Conservation (phyloP, 768 basidiomycete species). For the Leccinum arenicola region DNA sequence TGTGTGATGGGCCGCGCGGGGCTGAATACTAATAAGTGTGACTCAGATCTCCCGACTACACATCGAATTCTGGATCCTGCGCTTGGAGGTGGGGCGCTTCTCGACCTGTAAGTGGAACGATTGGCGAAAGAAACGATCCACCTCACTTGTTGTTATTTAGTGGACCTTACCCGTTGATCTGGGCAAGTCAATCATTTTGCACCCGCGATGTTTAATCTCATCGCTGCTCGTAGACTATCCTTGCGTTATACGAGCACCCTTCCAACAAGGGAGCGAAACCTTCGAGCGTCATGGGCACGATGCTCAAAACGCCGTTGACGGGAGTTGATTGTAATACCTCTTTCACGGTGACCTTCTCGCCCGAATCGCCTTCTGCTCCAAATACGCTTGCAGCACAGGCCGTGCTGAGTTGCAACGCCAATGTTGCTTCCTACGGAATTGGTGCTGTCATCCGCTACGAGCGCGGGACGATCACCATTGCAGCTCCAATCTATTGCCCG, state of each 20-base stretch:
- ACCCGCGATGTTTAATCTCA: slow-evolving; percentile 10
- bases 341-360: slow-evolving; percentile 67
- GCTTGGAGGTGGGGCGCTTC: slow-evolving; percentile 78
- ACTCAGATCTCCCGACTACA: slow-evolving; percentile 58
- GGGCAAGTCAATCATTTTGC: slow-evolving; percentile 43
- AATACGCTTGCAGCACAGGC: slow-evolving; percentile 64
- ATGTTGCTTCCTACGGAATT: slow-evolving; percentile 41
- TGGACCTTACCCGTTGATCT: slow-evolving; percentile 79
- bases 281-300: slow-evolving; percentile 58
- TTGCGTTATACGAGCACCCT: slow-evolving; percentile 77
- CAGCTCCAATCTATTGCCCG: slow-evolving; percentile 65
- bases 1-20: not conserved
- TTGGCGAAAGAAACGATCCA: not conserved
- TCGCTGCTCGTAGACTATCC: slow-evolving; percentile 55
- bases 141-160: slow-evolving; percentile 34
- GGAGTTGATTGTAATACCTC: slow-evolving; percentile 77
- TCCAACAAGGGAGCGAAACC: slow-evolving; percentile 61
- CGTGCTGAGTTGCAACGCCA: slow-evolving; percentile 68
- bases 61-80: slow-evolving; percentile 77
- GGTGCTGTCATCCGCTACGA: slow-evolving; percentile 74
- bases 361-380: slow-evolving; percentile 35
- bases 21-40: not conserved
- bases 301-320: slow-evolving; percentile 75
- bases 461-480: slow-evolving; percentile 63
- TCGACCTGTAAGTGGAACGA: slow-evolving; percentile 65